Base-by-base conservation (phyloP, 129 eudicot genomes). In the Flaveria ramosissima region DNA sequence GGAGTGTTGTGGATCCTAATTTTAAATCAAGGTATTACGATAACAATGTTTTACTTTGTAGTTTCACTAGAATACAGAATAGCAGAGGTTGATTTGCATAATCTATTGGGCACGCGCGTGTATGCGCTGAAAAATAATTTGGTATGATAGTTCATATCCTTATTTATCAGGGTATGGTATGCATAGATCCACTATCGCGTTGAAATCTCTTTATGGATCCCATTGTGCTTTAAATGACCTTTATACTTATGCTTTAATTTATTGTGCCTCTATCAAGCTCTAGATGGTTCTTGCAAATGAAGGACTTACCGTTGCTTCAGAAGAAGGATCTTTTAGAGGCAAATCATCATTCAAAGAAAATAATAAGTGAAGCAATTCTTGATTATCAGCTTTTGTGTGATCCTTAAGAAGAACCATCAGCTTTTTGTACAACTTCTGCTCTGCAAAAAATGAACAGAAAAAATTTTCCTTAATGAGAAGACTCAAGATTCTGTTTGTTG, bases 251-350 rank as follows among this genome's bases (percentile, higher is more conserved):
- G 32, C 51, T 64, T 50, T 76, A 4, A 16, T 27, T 1, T 3
- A 2, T 10, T 53, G 50, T 72, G 42, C 77, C 20, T 55, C 66
- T 32, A 56, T 42, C 61, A 4, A 23, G 68, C 66, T 19, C 20
- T 21, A 67, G 19, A 55, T 41, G 70, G 42, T 46, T 46, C 11
- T 59, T 46, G 36, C 7, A 53, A 73, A 53, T 41, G 17, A 55
- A 56, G 56, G 70, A 71, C 77, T 70, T 62, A 85, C 96, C 88
- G 84, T 87, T 74, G 82, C 73, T 78, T 75, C 72, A 60, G 93
- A 82, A 53, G 84, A 78, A 46, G 82, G 60, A 75, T 77, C 84
- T 82, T 82, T 93, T 10, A 93, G 72, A 7, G 96, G 98, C 47
- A 80, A 70, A 76, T 84, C 86, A 78, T 83, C 81, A 77, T 86